These are phyloP conservation scores for Erysiphe neolycopersici DNA, from an alignment of 2,329 filamentous ascomycete species.

Conservation along the genomic window DNA sequence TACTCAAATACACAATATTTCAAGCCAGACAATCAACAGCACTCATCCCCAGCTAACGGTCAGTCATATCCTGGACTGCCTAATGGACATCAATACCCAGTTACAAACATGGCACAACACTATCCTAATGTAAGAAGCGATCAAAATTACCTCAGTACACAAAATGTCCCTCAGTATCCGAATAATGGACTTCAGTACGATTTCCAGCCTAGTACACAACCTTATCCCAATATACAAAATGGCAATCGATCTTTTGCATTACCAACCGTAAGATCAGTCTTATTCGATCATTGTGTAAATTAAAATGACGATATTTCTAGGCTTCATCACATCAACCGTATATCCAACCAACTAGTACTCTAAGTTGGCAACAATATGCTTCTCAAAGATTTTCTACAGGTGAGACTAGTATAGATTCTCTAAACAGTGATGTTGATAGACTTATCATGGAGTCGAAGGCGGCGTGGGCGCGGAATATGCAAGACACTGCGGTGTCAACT, in stretches of 20 bases:
- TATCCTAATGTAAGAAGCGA: not conserved
- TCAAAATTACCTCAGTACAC: not conserved
- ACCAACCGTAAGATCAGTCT: slow-evolving; percentile 8
- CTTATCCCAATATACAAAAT: slow-evolving; percentile 2
- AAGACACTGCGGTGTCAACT: slow-evolving; percentile 49
- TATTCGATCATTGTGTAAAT: not conserved
- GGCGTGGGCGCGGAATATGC: slow-evolving; percentile 49
- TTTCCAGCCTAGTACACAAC: slow-evolving; percentile 1
- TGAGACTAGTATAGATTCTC: slow-evolving; percentile 38
- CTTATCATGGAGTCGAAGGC: slow-evolving; percentile 47
- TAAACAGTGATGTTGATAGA: slow-evolving; percentile 61
- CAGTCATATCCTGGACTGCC: slow-evolving; percentile 1
- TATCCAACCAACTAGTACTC: slow-evolving; percentile 15
- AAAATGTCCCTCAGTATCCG: not conserved
- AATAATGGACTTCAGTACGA: slow-evolving; percentile 1
- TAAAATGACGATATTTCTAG: slow-evolving; percentile 1
- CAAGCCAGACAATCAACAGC: slow-evolving; percentile 7
- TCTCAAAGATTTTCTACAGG: slow-evolving; percentile 10
- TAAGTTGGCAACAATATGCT: slow-evolving; percentile 12
- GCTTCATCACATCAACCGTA: slow-evolving; percentile 11
- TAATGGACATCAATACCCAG: slow-evolving; percentile 2
- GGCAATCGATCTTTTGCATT: slow-evolving; percentile 8
- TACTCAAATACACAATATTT: slow-evolving; percentile 14
- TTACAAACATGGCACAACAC: slow-evolving; percentile 1
- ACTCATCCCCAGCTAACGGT: slow-evolving; percentile 2